These are phyloP conservation scores for Polytrichum commune DNA, from an alignment of 225 moss, liverwort and hornwort species.

Conservation along the genomic window DNA sequence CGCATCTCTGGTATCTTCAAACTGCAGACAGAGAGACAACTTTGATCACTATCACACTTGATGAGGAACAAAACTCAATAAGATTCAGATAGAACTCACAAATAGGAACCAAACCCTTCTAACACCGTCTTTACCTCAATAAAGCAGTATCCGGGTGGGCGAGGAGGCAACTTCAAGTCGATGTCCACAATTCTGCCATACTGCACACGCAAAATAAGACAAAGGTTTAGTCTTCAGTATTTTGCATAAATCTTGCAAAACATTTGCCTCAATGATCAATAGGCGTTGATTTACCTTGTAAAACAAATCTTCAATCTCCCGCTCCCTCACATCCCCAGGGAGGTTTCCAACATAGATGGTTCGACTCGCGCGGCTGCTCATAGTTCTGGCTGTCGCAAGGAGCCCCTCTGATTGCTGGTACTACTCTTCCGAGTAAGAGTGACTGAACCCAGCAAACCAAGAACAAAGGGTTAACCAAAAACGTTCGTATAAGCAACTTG, in stretches of 20 bases:
- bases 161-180: conserved; percentile 87
- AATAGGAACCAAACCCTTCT: neutral
- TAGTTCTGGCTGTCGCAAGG: conserved; percentile 14
- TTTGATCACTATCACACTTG: neutral
- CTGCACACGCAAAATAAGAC: conserved; percentile 19
- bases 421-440: too few species aligned
- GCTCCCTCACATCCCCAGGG: conserved; percentile 93
- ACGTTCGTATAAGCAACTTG: neutral
- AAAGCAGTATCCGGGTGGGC: conserved; percentile 93
- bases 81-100: too few species aligned
- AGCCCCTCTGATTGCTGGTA: too few species aligned
- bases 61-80: too few species aligned
- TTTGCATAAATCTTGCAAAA: neutral
- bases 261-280: neutral
- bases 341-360: conserved; percentile 97
- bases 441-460: too few species aligned
- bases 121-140: conserved; percentile 54
- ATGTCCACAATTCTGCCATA: conserved; percentile 94
- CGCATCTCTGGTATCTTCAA: conserved; percentile 89
- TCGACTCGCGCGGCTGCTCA: conserved; percentile 94
- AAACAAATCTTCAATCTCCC: conserved; percentile 91
- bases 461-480: conserved; percentile 1
- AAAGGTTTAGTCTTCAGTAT: too few species aligned
- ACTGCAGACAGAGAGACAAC: conserved; percentile 27
- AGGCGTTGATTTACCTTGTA: conserved; percentile 63